A percentile compares a stretch with the other conserved stretches of the same genome.
phyloP scores from a whole-genome alignment of 139 green algal genomes.

The Trebouxia sp. region DNA sequence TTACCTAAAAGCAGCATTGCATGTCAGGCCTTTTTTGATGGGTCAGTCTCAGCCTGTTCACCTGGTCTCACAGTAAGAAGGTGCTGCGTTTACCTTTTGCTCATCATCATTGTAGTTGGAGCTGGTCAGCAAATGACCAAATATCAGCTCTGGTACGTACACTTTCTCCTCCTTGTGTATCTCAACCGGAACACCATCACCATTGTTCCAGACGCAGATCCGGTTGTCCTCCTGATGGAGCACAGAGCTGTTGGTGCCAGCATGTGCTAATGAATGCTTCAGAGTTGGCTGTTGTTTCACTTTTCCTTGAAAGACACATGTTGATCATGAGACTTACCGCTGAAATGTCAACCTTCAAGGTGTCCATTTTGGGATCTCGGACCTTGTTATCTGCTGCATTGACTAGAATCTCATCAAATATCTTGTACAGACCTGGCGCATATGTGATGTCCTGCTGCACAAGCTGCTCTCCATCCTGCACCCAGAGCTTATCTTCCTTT shows the following conservation, averaged over 20 bases:
- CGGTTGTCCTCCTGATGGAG: slow-evolving; percentile 62
- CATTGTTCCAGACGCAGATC: slow-evolving; percentile 95
- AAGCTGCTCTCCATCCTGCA: slow-evolving; percentile 84
- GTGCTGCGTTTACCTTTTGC: slow-evolving; percentile 80
- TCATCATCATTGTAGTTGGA: slow-evolving; percentile 99
- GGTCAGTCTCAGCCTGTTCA: neutral
- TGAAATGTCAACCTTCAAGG: slow-evolving; percentile 83
- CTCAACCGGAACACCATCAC: slow-evolving; percentile 94
- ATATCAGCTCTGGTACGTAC: slow-evolving; percentile 99
- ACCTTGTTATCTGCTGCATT: slow-evolving; percentile 99
- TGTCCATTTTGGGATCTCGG: slow-evolving; percentile 91
- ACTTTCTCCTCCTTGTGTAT: slow-evolving; percentile 93
- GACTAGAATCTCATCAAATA: slow-evolving; percentile 99
- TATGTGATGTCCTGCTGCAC: slow-evolving; percentile 68
- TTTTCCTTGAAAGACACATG: neutral
- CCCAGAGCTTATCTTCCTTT: slow-evolving; percentile 87
- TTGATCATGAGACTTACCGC: slow-evolving; percentile 45
- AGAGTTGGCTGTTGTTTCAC: neutral
- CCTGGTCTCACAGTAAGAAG: neutral
- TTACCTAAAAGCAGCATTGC: slow-evolving; percentile 69
- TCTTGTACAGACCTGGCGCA: slow-evolving; percentile 98
- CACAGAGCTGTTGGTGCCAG: neutral
- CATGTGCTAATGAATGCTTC: neutral
- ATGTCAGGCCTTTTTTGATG: neutral
- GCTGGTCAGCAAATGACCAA: slow-evolving; percentile 97